Base-by-base conservation (phyloP, 352 stramenopile species). In the Pythium dissotocum region DNA sequence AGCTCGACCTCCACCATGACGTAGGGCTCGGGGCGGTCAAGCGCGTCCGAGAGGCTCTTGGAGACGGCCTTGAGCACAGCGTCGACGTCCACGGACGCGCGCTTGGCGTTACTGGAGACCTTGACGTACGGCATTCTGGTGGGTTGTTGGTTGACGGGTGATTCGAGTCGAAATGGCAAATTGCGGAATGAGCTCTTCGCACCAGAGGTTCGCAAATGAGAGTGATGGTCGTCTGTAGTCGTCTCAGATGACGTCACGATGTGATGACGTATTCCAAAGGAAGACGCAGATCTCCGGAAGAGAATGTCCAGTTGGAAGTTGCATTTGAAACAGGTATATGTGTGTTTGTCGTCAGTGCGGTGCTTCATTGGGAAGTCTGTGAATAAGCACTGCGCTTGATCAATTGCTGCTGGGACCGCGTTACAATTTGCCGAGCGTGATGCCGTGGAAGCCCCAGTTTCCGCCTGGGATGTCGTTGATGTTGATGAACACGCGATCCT, bases 1-100 rank as follows among this genome's bases (percentile, higher is more conserved):
- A 86, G 68, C 24, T 76, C 65, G 51, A 86, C 62, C 63, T 83
- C 68, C 42, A 74, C 78, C 74, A 86, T 81, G 28, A 80, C 53
- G 48, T 69, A 69, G 13, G 54, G 35, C 62, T 83, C 76, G 9
- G 78, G 78, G 42, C 66, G 63, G 35, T 74, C 72, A 21, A 86
- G 72, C 55, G 67, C 67, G 8, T 64, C 55, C 14, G 76, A 77
- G 16, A 82, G 52, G 51, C 67, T 75, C 66, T 83, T 82, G 58
- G 78, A 80, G 18, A 86, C 32, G 21, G 68, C 62, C 65, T 73
- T 72, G 12, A 79, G 18, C 21, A 65, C 58, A 32, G 55, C 59
- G 40, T 76, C 58, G 14, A 68, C 53, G 65, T 81, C 69, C 36
- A 83, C 72, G 21, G 58, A 73, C 33, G 71, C 55, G 63, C 72